Evolutionary conservation across 257 asterid species (phyloP).

Genomic region (Nicotiana noctiflora): DNA sequence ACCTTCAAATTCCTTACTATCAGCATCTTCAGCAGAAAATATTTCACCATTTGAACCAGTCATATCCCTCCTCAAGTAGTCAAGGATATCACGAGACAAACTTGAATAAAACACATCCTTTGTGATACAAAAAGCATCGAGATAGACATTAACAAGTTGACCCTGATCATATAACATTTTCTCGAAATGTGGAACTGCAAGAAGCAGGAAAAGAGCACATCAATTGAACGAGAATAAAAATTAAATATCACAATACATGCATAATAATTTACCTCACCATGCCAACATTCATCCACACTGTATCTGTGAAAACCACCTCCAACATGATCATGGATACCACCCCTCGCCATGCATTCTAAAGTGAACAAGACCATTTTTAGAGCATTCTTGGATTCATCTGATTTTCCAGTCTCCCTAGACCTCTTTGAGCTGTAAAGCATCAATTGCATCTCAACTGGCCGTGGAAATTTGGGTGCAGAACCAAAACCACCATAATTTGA

Average conservation of each 20-base stretch:
- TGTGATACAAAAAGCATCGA: slow-evolving; percentile 69
- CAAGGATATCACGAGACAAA: slow-evolving; percentile 66
- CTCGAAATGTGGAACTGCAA: slow-evolving; percentile 96
- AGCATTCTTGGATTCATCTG: slow-evolving; percentile 57
- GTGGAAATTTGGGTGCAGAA: slow-evolving; percentile 90
- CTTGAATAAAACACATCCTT: slow-evolving; percentile 58
- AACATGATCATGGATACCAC: slow-evolving; percentile 87
- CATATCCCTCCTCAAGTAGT: slow-evolving; percentile 92
- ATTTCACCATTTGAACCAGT: slow-evolving; percentile 81
- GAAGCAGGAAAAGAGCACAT: slow-evolving; percentile 2
- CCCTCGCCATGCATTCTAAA: slow-evolving; percentile 79
- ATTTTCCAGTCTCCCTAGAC: slow-evolving; percentile 44
- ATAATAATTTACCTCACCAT: slow-evolving; percentile 45
- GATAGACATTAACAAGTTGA: slow-evolving; percentile 69
- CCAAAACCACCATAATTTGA: slow-evolving; percentile 84
- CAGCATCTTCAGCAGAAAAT: slow-evolving; percentile 97
- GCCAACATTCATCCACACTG: slow-evolving; percentile 98
- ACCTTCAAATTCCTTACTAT: slow-evolving; percentile 80
- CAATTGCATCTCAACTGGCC: slow-evolving; percentile 86
- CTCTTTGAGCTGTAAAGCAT: slow-evolving; percentile 81
- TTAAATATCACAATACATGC: background rate
- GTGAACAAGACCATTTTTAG: slow-evolving; percentile 56
- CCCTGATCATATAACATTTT: slow-evolving; percentile 98
- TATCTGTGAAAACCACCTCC: slow-evolving; percentile 99
- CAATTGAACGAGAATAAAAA: background rate